Evolutionary conservation across 768 basidiomycete genomes (phyloP), one percentile per base, ranked within the genome.

Genomic region (Leccinum arenicola): DNA sequence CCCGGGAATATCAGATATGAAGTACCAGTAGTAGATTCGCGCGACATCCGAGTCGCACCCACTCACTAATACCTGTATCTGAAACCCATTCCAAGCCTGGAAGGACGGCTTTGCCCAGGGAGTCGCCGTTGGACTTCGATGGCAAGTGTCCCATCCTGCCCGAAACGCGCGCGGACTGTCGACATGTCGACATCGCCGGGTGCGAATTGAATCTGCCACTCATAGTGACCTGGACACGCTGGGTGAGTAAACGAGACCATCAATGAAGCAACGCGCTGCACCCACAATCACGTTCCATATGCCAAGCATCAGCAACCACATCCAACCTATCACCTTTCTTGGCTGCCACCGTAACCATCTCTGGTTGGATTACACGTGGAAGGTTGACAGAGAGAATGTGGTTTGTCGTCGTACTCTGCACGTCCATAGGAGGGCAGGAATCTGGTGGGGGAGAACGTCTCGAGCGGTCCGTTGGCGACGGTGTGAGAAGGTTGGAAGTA

Each of bases 271-370:
- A 51, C 19, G 3, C 10, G 33, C 27, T 25, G 6, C 12, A 78
- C 84, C 76, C 73, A 86, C 85, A 84, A 60, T 85, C 82, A 52
- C 64, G 70, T 67, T 85, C 84, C 71, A 78, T 76, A 68, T 85
- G 80, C 84, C 84, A 86, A 48, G 82, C 82, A 67, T 86, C 84
- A 21, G 84, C 85, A 23, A 85, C 78, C 15, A 86, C 77, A 56
- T 78, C 76, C 55, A 86, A 68, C 64, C 77, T 80, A 67, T 84
- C 82, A 5, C 84, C 85, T 64, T 79, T 81, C 68, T 84, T 84
- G 47, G 81, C 84, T 35, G 78, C 79, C 51, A 86, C 79, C 4
- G 84, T 86, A 27, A 86, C 82, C 85, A 86, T 86, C 66, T 86
- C 85, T 14, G 82, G 78, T 62, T 77, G 70, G 49, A 81, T 79